Conservation (phyloP, 1,284 basidiomycete species). For the Sanguinoderma infundibulare region DNA sequence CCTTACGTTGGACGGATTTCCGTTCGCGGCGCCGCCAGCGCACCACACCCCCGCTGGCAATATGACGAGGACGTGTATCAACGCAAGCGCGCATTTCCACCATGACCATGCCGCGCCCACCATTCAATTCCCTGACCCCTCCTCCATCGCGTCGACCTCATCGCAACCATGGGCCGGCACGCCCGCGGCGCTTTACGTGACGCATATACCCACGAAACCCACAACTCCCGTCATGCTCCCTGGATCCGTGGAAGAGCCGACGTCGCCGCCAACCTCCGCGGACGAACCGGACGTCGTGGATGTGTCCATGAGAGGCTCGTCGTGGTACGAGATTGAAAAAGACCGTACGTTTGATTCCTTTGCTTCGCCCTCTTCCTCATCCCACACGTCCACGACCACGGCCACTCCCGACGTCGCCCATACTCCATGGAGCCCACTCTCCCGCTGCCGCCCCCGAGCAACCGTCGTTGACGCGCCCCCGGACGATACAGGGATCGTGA, state of each 20-base stretch:
- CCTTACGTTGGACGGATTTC: conserved; percentile 43
- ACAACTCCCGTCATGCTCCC: conserved; percentile 36
- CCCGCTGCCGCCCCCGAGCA: conserved; percentile 12
- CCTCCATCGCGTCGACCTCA: neutral
- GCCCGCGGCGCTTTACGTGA: conserved; percentile 19
- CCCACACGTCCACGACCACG: neutral
- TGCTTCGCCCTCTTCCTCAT: conserved; percentile 4
- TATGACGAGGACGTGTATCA: neutral
- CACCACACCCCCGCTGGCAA: neutral
- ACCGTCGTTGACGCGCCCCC: conserved; percentile 16
- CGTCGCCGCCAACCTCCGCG: conserved; percentile 28
- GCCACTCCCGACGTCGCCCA: neutral
- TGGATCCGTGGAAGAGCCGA: conserved; percentile 52
- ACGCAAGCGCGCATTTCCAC: neutral
- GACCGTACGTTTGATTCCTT: conserved; percentile 55
- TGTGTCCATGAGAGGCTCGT: conserved; percentile 60
- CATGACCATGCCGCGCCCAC: conserved; percentile 11
- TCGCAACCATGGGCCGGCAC: conserved; percentile 14
- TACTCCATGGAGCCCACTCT: neutral
- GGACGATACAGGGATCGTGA: conserved; percentile 52
- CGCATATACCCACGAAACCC: conserved; percentile 5
- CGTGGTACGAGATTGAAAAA: conserved; percentile 73
- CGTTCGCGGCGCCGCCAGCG: neutral
- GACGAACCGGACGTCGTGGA: conserved; percentile 38
- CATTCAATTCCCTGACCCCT: conserved; percentile 8